Percentiles rank a stretch among this genome's conserved stretches.
These are phyloP conservation scores for Azolla pinnata DNA, from an alignment of 75 land plant genomes.

Conservation along the genomic window DNA sequence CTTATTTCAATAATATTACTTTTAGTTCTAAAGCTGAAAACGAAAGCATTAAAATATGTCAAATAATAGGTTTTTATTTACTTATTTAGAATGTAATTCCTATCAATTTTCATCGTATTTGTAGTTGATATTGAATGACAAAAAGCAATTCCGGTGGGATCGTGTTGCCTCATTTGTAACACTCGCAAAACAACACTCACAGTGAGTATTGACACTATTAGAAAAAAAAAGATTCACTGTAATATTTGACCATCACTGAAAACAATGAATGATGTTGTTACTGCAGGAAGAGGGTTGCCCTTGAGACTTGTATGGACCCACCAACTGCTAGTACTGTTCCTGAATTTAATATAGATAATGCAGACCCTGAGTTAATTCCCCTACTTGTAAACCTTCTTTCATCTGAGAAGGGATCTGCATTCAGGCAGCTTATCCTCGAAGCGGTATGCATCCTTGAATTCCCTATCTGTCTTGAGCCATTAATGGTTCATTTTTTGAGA, in stretches of 20 bases:
- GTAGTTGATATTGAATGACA: conserved; percentile 38
- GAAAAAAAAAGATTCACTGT: neutral
- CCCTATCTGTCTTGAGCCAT: neutral
- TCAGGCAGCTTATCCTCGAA: conserved; percentile 24
- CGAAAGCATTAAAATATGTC: too few relatives aligned
- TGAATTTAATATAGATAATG: neutral
- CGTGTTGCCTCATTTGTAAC: conserved; percentile 24
- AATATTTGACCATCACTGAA: too few relatives aligned
- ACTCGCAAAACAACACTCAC: conserved; percentile 10
- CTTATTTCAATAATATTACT: too few relatives aligned
- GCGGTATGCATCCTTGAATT: conserved; percentile 7
- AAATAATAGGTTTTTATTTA: too few relatives aligned
- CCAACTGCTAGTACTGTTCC: neutral
- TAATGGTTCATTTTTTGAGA: neutral
- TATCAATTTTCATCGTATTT: too few relatives aligned
- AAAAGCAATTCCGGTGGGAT: conserved; percentile 41
- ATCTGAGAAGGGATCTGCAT: conserved; percentile 18
- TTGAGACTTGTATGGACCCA: conserved; percentile 13
- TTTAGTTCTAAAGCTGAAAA: too few relatives aligned
- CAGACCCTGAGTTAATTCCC: neutral
- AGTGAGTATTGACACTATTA: neutral
- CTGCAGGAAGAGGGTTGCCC: conserved; percentile 9
- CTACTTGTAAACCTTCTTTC: conserved; percentile 5
- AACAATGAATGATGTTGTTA: neutral
- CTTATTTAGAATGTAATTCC: too few relatives aligned